Conservation (phyloP, 2,329 filamentous ascomycete genomes). For the Aspergillus puulaauensis region DNA sequence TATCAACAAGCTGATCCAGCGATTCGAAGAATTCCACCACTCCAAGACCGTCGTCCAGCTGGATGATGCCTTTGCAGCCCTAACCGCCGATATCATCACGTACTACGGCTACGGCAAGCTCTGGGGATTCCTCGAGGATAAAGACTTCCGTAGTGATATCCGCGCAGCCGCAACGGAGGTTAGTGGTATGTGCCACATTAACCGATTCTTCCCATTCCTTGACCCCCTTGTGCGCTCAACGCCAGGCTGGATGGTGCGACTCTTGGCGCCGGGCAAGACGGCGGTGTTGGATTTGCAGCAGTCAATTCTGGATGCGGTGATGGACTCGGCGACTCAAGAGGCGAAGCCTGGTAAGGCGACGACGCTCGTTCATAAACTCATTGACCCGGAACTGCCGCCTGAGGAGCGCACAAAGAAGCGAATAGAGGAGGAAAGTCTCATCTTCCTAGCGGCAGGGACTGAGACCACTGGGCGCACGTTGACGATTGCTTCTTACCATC, state of each 20-base stretch:
- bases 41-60: neutral
- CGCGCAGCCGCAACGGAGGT: neutral
- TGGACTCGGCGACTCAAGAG: neutral
- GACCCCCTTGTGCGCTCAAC: neutral
- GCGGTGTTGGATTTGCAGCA: neutral
- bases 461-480: neutral
- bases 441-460: conserved; percentile 3
- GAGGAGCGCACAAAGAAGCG: conserved; percentile 23
- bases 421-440: conserved; percentile 23
- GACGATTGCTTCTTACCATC: neutral
- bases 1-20: conserved; percentile 16
- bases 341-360: neutral
- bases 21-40: conserved; percentile 11
- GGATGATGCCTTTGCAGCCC: neutral
- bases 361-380: conserved; percentile 6
- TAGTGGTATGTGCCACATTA: neutral
- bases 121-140: neutral
- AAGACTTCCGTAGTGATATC: neutral
- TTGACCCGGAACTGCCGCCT: conserved; percentile 16
- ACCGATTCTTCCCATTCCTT: neutral
- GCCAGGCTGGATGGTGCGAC: neutral
- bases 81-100: neutral
- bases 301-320: neutral
- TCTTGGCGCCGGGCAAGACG: neutral
- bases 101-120: neutral